Conservation (phyloP, 495 filamentous ascomycete species). For the Chaetomidium leptoderma region DNA sequence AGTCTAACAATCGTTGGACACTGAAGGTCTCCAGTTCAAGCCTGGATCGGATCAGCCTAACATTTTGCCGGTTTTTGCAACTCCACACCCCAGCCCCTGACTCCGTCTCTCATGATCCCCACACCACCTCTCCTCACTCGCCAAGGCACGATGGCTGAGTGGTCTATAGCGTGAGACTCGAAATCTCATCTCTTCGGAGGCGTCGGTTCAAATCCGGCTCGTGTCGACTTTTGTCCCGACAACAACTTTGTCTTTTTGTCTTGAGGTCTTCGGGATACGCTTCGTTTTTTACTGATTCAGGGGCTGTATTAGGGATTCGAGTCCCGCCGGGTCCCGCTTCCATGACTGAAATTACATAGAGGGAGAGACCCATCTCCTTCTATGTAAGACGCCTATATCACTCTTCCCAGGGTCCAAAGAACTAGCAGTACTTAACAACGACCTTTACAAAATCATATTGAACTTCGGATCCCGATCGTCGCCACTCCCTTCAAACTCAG, state of each 20-base stretch:
- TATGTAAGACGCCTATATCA: no score
- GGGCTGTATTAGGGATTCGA: no score
- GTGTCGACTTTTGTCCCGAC: slow-evolving; percentile 16
- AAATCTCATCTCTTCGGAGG: slow-evolving; percentile 23
- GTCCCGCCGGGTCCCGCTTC: no score
- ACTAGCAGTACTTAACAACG: no score
- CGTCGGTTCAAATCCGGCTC: slow-evolving; percentile 23
- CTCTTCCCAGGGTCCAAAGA: no score
- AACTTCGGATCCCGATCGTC: slow-evolving; percentile 67
- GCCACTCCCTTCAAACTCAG: slow-evolving; percentile 51
- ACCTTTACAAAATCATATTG: slow-evolving; percentile 55
- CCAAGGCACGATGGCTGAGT: slow-evolving; percentile 21
- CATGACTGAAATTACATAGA: no score
- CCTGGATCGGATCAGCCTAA: slow-evolving; percentile 19
- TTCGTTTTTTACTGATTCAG: no score
- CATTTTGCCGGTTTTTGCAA: slow-evolving; percentile 13
- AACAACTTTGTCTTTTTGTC: background rate
- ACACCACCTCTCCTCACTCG: background rate
- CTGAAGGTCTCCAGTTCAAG: slow-evolving; percentile 24
- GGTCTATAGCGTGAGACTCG: slow-evolving; percentile 21
- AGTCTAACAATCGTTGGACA: slow-evolving; percentile 26
- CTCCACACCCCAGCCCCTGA: background rate
- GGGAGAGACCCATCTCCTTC: no score
- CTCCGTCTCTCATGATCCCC: slow-evolving; percentile 3
- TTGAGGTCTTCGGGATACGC: no score